Conservation (phyloP, 1,139 yeast species). For the Blastobotrys malaysiensis region DNA sequence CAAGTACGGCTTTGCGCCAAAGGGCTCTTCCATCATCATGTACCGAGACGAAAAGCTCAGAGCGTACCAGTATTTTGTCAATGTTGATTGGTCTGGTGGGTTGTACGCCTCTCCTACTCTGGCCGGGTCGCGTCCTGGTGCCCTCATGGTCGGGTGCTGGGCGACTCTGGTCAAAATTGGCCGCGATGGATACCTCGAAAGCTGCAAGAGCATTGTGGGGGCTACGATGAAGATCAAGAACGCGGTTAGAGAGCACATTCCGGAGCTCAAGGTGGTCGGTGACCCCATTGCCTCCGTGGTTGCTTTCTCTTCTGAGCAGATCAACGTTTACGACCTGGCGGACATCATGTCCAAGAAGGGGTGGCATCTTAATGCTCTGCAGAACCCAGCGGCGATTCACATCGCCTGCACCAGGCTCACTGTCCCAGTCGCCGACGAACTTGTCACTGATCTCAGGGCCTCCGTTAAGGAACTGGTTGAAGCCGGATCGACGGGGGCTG, state of each 20-base stretch:
- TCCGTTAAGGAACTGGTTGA: conserved; percentile 42
- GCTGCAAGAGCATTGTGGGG: conserved; percentile 60
- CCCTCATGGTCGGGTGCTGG: conserved; percentile 96
- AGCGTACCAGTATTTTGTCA: conserved; percentile 75
- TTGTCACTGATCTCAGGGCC: conserved; percentile 50
- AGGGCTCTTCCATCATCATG: conserved; percentile 91
- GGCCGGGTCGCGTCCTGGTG: conserved; percentile 97
- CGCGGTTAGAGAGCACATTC: conserved; percentile 41
- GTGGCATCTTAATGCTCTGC: conserved; percentile 87
- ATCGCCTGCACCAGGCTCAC: conserved; percentile 79
- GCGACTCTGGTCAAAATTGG: conserved; percentile 83
- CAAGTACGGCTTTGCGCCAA: conserved; percentile 97
- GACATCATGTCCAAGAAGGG: conserved; percentile 65
- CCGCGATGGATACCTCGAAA: conserved; percentile 63
- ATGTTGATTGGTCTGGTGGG: conserved; percentile 90
- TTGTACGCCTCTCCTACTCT: conserved; percentile 93
- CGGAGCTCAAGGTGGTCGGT: conserved; percentile 65
- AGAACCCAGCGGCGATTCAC: conserved; percentile 86
- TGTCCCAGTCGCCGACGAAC: conserved; percentile 54
- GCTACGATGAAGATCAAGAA: conserved; percentile 56
- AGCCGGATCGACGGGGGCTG: conserved; percentile 28
- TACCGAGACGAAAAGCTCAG: conserved; percentile 65
- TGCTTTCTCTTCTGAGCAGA: conserved; percentile 53
- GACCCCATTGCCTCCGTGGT: conserved; percentile 81
- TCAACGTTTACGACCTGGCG: conserved; percentile 71